Conservation (phyloP, 331 rosid genomes). For the Ulmus americana region DNA sequence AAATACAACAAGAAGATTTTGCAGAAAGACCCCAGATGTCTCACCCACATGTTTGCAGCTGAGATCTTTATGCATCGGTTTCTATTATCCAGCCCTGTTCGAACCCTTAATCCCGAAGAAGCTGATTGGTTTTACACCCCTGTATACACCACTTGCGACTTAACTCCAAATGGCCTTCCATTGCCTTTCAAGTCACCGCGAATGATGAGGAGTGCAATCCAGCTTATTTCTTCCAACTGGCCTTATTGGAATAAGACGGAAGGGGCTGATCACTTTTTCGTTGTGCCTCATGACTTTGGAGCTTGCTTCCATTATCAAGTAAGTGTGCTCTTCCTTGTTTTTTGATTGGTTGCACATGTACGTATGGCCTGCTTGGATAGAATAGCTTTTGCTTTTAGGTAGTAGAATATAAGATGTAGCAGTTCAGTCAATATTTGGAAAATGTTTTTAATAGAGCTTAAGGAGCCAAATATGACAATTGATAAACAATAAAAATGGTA, state of each 20-base stretch:
- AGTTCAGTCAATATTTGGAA: no score
- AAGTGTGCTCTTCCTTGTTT: constrained; percentile 18
- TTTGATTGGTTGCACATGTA: not conserved
- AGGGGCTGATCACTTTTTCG: constrained; percentile 89
- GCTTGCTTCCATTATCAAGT: constrained; percentile 91
- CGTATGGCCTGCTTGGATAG: not conserved
- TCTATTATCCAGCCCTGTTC: constrained; percentile 75
- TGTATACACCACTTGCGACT: constrained; percentile 81
- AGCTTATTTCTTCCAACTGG: constrained; percentile 86
- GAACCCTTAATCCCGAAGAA: constrained; percentile 83
- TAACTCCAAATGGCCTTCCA: constrained; percentile 88
- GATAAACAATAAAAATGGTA: no score
- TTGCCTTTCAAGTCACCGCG: constrained; percentile 83
- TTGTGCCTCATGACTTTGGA: constrained; percentile 81
- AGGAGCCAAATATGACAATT: no score
- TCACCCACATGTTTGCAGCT: constrained; percentile 83
- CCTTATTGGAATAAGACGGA: constrained; percentile 85
- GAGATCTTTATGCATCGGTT: constrained; percentile 88
- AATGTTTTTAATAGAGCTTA: no score
- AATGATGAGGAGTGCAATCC: constrained; percentile 89
- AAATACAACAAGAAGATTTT: constrained; percentile 82
- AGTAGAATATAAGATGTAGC: no score
- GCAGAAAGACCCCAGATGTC: constrained; percentile 86
- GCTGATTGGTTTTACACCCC: constrained; percentile 95
- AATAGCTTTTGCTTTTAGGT: not conserved